phyloP scores from a whole-genome alignment of 345 rosid genomes.

The Punica granatum region DNA sequence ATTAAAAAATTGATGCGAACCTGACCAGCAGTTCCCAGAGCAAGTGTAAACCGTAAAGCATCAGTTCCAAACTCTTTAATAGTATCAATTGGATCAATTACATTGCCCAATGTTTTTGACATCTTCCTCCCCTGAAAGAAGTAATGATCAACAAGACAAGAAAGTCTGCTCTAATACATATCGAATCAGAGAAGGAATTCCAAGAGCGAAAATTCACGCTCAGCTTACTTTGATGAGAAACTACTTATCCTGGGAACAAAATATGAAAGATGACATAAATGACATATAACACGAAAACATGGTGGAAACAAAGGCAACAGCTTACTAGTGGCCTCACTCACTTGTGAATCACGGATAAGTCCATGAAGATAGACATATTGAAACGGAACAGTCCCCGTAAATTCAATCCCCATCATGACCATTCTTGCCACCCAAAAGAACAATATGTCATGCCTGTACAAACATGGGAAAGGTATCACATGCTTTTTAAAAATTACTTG shows the following conservation, averaged over 20 bases:
- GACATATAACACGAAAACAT: background rate
- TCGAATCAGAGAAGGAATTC: background rate
- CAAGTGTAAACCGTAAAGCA: conserved; percentile 83
- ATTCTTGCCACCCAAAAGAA: conserved; percentile 99
- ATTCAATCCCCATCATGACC: conserved; percentile 99
- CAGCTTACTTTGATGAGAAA: background rate
- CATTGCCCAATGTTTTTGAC: conserved; percentile 93
- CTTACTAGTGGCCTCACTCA: conserved; percentile 25
- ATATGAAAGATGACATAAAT: background rate
- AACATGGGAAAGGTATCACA: conserved; percentile 17
- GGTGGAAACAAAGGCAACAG: background rate
- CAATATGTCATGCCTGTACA: conserved; percentile 92
- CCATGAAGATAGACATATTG: conserved; percentile 89
- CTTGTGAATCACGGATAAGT: conserved; percentile 86
- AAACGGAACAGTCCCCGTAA: conserved; percentile 93
- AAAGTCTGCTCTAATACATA: background rate
- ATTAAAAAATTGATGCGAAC: conserved; percentile 27
- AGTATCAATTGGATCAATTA: conserved; percentile 87
- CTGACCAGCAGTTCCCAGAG: conserved; percentile 99
- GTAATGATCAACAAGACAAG: background rate
- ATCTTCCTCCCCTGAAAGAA: conserved; percentile 83
- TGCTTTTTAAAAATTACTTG: background rate
- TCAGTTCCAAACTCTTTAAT: conserved; percentile 93
- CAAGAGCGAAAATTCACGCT: background rate
- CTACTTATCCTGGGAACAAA: too few relatives aligned